Evolutionary conservation across 208 protist species (phyloP).

Genomic region (Trichomonas vaginalis): DNA sequence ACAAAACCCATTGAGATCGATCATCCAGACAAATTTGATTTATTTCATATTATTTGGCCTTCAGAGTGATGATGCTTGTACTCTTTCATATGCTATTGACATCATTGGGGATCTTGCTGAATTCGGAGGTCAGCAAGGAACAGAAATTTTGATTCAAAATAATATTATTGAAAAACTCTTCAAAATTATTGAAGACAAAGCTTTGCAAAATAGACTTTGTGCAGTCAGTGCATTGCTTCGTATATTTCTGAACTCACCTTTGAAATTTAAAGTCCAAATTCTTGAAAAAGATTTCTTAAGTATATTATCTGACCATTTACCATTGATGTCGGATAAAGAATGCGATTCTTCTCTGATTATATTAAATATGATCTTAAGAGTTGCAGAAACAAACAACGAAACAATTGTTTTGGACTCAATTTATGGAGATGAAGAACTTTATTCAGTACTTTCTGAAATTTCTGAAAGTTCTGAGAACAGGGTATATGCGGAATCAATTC

Average conservation of each 20-base stretch:
- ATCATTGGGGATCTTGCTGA: background rate
- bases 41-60: background rate
- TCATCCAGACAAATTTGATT: background rate
- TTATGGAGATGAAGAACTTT: background rate
- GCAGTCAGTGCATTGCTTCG: background rate
- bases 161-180: background rate
- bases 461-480: background rate
- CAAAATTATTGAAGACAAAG: background rate
- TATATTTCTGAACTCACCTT: background rate
- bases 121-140: background rate
- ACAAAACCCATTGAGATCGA: background rate
- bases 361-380: background rate
- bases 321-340: background rate
- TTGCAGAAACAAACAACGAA: background rate
- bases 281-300: background rate
- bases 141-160: background rate
- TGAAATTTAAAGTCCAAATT: background rate
- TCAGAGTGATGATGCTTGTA: background rate
- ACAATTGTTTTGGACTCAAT: background rate
- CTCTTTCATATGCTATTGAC: background rate
- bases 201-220: background rate
- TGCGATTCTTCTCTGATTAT: background rate
- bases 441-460: background rate
- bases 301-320: background rate
- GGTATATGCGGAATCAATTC: background rate